These are phyloP conservation scores for Phylloporus sp. DNA, from an alignment of 768 basidiomycete genomes.

Conservation along the genomic window DNA sequence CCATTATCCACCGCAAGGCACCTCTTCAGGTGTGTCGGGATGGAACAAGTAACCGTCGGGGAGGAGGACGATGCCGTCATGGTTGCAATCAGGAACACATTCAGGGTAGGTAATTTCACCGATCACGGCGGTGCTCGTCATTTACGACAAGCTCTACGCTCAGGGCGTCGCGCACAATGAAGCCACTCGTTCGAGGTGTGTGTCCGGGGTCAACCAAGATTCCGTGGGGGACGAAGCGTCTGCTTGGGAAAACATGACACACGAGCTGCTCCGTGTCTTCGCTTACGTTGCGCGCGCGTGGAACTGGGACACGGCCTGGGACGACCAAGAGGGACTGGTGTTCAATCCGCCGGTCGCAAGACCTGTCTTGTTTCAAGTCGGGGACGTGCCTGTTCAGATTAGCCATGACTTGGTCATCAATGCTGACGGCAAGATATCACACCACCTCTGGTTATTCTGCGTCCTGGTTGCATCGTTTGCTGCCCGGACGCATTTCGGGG, in stretches of 20 bases:
- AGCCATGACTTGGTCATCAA: conserved; percentile 37
- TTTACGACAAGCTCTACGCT: conserved; percentile 20
- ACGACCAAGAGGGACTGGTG: conserved; percentile 24
- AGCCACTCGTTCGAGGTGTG: conserved; percentile 1
- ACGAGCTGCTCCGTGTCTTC: conserved; percentile 17
- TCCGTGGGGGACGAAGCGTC: neutral
- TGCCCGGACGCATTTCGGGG: conserved; percentile 5
- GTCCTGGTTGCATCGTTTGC: conserved; percentile 27
- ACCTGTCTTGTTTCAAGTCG: conserved; percentile 10
- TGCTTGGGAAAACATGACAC: conserved; percentile 13
- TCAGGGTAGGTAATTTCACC: conserved; percentile 21
- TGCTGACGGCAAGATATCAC: conserved; percentile 49
- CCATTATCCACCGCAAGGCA: conserved; percentile 14
- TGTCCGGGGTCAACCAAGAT: conserved; percentile 2
- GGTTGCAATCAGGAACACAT: conserved; percentile 23
- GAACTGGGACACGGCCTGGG: conserved; percentile 24
- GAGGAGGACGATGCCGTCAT: conserved; percentile 19
- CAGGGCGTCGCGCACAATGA: conserved; percentile 18
- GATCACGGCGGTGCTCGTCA: conserved; percentile 23
- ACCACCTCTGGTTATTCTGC: conserved; percentile 47
- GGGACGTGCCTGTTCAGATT: conserved; percentile 8
- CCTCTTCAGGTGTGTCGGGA: conserved; percentile 11
- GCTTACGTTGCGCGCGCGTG: conserved; percentile 19
- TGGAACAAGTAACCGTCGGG: conserved; percentile 2
- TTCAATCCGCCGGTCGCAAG: conserved; percentile 23